These are phyloP conservation scores for Gaeumannomyces sp. DNA, from an alignment of 2,329 filamentous ascomycete genomes.

Conservation along the genomic window DNA sequence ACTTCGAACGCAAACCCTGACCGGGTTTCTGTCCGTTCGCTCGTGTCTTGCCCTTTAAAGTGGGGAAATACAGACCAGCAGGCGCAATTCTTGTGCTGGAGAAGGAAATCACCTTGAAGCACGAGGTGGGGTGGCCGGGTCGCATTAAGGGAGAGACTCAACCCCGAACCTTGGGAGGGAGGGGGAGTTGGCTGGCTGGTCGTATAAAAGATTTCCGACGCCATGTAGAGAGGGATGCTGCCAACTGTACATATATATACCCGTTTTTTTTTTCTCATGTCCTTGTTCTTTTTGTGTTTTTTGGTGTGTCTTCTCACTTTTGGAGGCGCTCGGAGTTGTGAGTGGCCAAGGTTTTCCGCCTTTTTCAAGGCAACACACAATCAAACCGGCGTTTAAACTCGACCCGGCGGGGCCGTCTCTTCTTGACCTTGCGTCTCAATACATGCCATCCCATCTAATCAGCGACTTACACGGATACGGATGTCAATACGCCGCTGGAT, in stretches of 20 bases:
- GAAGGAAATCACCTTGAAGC: no score
- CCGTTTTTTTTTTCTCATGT: background rate
- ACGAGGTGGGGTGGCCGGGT: no score
- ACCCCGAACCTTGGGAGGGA: no score
- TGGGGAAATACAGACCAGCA: no score
- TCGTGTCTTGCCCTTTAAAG: no score
- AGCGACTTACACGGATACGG: no score
- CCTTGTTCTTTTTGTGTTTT: background rate
- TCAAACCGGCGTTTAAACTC: background rate
- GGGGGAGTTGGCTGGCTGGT: background rate
- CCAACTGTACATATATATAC: constrained; percentile 1
- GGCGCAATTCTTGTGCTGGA: no score
- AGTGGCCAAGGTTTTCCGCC: background rate
- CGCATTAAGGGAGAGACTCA: no score
- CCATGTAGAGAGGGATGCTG: background rate
- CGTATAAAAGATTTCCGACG: background rate
- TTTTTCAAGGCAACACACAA: background rate
- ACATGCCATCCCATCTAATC: background rate
- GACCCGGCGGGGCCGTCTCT: background rate
- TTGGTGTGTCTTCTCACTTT: background rate
- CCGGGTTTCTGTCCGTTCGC: no score
- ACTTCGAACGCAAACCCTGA: no score
- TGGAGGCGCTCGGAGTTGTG: constrained; percentile 3
- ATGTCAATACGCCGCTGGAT: no score
- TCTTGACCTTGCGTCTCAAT: background rate